Base-by-base conservation (phyloP, 1,284 basidiomycete genomes). In the Cutaneotrichosporon arboriforme region DNA sequence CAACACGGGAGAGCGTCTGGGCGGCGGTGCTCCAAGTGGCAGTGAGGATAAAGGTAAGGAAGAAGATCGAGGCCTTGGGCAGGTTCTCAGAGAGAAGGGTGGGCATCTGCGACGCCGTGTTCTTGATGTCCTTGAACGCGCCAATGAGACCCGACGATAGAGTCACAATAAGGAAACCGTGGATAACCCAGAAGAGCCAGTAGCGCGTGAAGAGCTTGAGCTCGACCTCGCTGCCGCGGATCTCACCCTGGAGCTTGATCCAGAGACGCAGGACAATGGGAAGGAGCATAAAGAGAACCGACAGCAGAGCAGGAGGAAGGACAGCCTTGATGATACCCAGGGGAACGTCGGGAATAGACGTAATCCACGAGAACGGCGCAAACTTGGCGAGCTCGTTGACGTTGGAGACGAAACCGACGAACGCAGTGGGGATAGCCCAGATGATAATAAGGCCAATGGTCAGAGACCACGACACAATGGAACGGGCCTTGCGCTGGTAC, bases 271-370 rank as follows among this genome's bases (percentile, higher is more conserved):
- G 76, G 20, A 97, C 68, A 62, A 93, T 88, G 1, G 93, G 93
- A 12, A 97, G 79, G 1, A 97, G 79, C 83, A 90, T 84, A 83
- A 94, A 92, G 48, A 97, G 80, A 22, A 97, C 79, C 0, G 91
- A 88, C 41, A 97, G 83, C 38, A 90, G 69, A 8, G 88, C 85
- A 0, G 91, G 83, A 4, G 94, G 91, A 1, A 96, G 77, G 53
- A 96, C 84, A 82, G 90, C 91, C 77, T 86, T 83, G 62, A 98
- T 87, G 70, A 97, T 90, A 62, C 90, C 91, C 40, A 87, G 55
- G 15, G 62, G 62, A 47, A 42, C 66, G 51, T 38, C 12, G 36
- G 87, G 87, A 2, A 93, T 76, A 0, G 61, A 75, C 75, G 86
- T 87, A 42, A 97, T 78, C 93, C 93, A 97, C 0, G 81, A 78